Base-by-base conservation (phyloP, 129 eudicot genomes). In the Ambrosia artemisiifolia region DNA sequence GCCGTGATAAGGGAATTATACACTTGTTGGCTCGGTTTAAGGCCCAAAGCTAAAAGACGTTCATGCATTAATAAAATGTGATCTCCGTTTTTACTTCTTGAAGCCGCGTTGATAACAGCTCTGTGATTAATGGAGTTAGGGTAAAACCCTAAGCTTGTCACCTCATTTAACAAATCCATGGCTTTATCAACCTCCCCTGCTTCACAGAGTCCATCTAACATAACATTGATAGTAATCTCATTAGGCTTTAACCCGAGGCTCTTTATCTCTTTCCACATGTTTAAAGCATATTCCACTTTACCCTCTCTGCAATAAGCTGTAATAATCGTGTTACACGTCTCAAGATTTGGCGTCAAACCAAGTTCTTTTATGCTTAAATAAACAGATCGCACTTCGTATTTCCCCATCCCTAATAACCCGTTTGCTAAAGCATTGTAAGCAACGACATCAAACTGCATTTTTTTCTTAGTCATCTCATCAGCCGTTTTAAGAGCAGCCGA, bases 281-380 rank as follows among this genome's bases (percentile, higher is more conserved):
- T 67, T 6, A 95, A 70, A 54, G 99, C 96, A 65, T 79, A 76
- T 66, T 67, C 88, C 34, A 78, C 12, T 67, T 85, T 83, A 62
- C 93, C 96, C 75, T 83, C 80, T 72, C 63, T 85, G 76, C 96
- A 91, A 80, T 74, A 91, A 35, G 91, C 96, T 73, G 69, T 67
- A 36, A 95, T 88, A 87, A 95, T 79, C 51, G 91, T 88, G 86
- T 95, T 95, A 78, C 81, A 91, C 18, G 99, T 91, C 20, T 86
- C 94, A 69, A 71, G 76, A 68, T 95, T 84, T 20, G 97, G 94
- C 75, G 80, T 54, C 69, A 95, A 75, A 32, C 95, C 91, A 51
- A 80, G 79, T 69, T 85, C 81, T 80, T 74, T 70, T 78, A 88
- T 75, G 75, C 81, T 89, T 65, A n/a, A 54, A 85, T 90, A 91